These are phyloP conservation scores for Chaetothyriales sp. DNA, from an alignment of 2,329 filamentous ascomycete genomes.

Conservation along the genomic window DNA sequence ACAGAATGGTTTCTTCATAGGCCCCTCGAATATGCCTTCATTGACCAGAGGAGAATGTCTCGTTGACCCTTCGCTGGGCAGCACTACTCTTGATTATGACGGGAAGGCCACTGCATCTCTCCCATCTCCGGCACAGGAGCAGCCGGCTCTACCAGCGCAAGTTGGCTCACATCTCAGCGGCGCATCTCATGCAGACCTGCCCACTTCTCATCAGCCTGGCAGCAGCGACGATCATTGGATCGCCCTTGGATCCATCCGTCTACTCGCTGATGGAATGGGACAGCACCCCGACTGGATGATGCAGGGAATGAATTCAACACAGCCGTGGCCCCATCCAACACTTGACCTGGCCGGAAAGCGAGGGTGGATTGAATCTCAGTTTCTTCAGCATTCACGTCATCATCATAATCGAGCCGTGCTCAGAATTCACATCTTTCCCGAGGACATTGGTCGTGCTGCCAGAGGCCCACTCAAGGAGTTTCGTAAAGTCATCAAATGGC, in stretches of 20 bases:
- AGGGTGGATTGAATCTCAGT: conserved; percentile 24
- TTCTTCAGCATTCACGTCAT: conserved; percentile 10
- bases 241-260: conserved; percentile 15
- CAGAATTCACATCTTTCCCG: conserved; percentile 29
- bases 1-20: conserved; percentile 5
- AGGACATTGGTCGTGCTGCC: conserved; percentile 25
- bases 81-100: not conserved
- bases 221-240: conserved; percentile 8
- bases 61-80: not conserved
- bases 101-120: not conserved
- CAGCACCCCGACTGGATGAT: conserved; percentile 6
- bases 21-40: conserved; percentile 5
- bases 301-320: conserved; percentile 5
- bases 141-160: not conserved
- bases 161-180: not conserved
- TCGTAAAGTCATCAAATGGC: conserved; percentile 24
- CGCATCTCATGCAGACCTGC: not conserved
- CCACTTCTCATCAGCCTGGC: not conserved
- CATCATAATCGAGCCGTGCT: conserved; percentile 16
- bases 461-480: conserved; percentile 24
- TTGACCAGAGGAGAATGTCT: not conserved
- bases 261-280: conserved; percentile 2
- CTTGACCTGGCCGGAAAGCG: conserved; percentile 20
- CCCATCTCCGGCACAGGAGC: not conserved
- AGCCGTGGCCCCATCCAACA: conserved; percentile 6